Evolutionary conservation across 768 basidiomycete genomes (phyloP).

Genomic region (Trametopsis cervina): DNA sequence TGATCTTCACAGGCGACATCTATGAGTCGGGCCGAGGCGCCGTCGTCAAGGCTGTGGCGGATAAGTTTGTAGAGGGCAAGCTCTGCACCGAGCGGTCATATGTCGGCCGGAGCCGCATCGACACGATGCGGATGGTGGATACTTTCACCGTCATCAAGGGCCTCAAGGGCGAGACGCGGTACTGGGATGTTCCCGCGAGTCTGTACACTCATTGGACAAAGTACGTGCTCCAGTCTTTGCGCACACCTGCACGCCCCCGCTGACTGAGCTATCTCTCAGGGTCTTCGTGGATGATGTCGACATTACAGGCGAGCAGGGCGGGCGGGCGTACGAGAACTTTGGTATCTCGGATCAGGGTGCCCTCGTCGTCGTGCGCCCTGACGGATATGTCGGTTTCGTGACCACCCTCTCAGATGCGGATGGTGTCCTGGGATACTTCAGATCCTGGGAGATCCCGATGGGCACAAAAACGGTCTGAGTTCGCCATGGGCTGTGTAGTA

Average conservation of each 20-base stretch:
- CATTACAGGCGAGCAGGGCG: constrained; percentile 36
- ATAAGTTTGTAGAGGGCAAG: constrained; percentile 14
- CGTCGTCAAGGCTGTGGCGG: constrained; percentile 10
- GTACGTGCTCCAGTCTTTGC: constrained; percentile 35
- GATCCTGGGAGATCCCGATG: not conserved
- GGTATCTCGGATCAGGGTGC: constrained; percentile 42
- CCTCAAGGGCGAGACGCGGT: constrained; percentile 32
- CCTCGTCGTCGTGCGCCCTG: constrained; percentile 50
- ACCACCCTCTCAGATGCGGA: constrained; percentile 14
- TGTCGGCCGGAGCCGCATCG: constrained; percentile 5
- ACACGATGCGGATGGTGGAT: constrained; percentile 31
- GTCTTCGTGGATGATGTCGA: constrained; percentile 54
- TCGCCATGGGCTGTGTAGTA: not conserved
- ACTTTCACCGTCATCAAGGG: constrained; percentile 33
- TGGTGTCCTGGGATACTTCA: not conserved
- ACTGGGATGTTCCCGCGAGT: constrained; percentile 37
- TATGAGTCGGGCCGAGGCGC: constrained; percentile 14
- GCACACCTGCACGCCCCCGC: not conserved
- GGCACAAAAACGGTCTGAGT: not conserved
- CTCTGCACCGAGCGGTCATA: constrained; percentile 14
- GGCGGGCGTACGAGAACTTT: constrained; percentile 49
- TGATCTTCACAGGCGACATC: constrained; percentile 37
- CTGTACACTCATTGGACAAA: constrained; percentile 55
- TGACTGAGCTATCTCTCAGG: constrained; percentile 26
- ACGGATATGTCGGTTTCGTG: constrained; percentile 58